Conservation (phyloP, 352 stramenopile species). For the Globisporangium perplexum region DNA sequence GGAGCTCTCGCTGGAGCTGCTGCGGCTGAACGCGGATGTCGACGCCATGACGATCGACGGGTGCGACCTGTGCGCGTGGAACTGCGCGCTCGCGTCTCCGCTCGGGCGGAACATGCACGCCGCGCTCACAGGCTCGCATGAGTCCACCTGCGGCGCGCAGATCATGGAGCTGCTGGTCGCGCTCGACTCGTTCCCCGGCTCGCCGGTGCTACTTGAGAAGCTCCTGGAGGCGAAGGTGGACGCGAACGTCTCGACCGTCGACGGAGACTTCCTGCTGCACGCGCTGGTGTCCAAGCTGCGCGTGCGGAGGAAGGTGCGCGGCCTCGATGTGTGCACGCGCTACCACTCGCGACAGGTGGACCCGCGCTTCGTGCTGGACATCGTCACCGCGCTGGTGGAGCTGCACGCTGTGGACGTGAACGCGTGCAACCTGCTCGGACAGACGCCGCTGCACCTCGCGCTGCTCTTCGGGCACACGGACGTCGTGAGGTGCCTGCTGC, state of each 20-base stretch:
- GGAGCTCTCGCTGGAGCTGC: slow-evolving; percentile 23
- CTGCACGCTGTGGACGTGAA: slow-evolving; percentile 35
- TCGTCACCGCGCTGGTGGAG: slow-evolving; percentile 30
- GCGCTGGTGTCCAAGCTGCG: slow-evolving; percentile 42
- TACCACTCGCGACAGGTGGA: slow-evolving; percentile 41
- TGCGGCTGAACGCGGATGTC: slow-evolving; percentile 28
- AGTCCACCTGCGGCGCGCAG: slow-evolving; percentile 10
- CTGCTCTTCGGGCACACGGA: slow-evolving; percentile 53
- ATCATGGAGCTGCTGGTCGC: slow-evolving; percentile 16
- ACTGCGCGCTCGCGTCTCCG: slow-evolving; percentile 36
- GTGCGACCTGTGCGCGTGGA: slow-evolving; percentile 49
- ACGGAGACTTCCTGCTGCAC: slow-evolving; percentile 66
- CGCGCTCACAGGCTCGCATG: slow-evolving; percentile 15
- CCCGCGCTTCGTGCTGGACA: slow-evolving; percentile 8
- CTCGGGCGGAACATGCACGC: slow-evolving; percentile 9
- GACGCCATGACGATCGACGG: slow-evolving; percentile 53
- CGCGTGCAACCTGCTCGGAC: slow-evolving; percentile 50
- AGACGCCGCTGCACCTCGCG: slow-evolving; percentile 61
- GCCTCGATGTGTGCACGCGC: slow-evolving; percentile 47
- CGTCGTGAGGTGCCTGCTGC: slow-evolving; percentile 34
- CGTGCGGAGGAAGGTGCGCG: slow-evolving; percentile 46
- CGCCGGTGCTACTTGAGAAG: slow-evolving; percentile 22
- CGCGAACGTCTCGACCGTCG: slow-evolving; percentile 48
- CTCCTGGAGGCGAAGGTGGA: slow-evolving; percentile 38
- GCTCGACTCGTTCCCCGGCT: slow-evolving; percentile 32